Evolutionary conservation across 768 basidiomycete genomes (phyloP).

Genomic region (Exidia glandulosa): DNA sequence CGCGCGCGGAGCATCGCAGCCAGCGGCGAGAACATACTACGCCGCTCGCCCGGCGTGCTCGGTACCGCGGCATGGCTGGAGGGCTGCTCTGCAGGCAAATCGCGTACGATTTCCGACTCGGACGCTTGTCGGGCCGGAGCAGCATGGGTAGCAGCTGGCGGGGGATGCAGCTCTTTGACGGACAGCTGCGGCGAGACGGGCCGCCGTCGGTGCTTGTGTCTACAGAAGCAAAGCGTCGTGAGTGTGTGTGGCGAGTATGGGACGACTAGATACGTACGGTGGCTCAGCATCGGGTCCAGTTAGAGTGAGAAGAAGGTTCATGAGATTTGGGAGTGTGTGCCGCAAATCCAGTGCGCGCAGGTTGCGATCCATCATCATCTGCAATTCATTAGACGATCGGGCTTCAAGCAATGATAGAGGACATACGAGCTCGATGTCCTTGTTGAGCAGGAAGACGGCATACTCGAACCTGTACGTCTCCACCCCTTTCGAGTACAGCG

Average conservation of each 20-base stretch:
- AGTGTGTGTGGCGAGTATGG: constrained; percentile 8
- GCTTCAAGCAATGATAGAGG: constrained; percentile 1
- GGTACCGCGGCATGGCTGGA: background rate
- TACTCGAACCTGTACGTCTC: constrained; percentile 97
- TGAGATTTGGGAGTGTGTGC: constrained; percentile 93
- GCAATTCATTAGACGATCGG: constrained; percentile 1
- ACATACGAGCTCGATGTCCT: constrained; percentile 87
- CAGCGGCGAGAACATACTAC: constrained; percentile 7
- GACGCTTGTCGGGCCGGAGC: constrained; percentile 15
- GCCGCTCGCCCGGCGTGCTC: background rate
- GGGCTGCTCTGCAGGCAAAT: background rate
- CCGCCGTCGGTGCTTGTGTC: constrained; percentile 14
- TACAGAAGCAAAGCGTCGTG: constrained; percentile 10
- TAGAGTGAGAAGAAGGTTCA: constrained; percentile 81
- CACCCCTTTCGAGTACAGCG: constrained; percentile 86
- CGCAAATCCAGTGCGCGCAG: constrained; percentile 85
- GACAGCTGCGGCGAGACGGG: constrained; percentile 8
- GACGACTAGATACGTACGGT: constrained; percentile 22
- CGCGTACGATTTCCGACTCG: background rate
- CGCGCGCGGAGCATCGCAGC: constrained; percentile 32
- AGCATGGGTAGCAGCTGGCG: constrained; percentile 56
- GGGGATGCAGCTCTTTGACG: constrained; percentile 36
- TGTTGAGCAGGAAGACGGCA: constrained; percentile 92
- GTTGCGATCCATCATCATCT: constrained; percentile 90
- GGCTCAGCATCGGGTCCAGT: constrained; percentile 52